Conservation (phyloP, 305 asterid genomes). For the Rubia occidens region DNA sequence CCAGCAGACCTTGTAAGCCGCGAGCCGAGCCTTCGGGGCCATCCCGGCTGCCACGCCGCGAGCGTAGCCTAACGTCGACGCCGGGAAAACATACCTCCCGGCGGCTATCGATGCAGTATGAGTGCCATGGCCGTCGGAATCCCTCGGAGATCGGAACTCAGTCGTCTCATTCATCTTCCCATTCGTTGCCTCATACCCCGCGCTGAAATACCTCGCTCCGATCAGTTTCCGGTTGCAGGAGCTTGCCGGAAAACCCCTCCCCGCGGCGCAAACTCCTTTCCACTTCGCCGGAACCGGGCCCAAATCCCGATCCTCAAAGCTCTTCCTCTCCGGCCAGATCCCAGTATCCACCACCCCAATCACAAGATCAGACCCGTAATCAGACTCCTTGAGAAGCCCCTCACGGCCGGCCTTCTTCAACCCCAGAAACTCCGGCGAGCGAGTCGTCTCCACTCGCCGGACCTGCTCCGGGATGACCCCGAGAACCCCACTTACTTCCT, state of each 20-base stretch:
- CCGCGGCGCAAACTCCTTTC: slow-evolving; percentile 58
- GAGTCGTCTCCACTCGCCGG: slow-evolving; percentile 62
- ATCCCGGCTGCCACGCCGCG: slow-evolving; percentile 85
- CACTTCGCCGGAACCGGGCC: slow-evolving; percentile 59
- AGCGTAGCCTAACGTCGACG: slow-evolving; percentile 74
- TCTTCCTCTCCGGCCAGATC: slow-evolving; percentile 88
- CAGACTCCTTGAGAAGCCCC: slow-evolving; percentile 59
- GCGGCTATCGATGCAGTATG: slow-evolving; percentile 98
- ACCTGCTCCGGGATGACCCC: slow-evolving; percentile 70
- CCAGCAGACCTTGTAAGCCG: slow-evolving; percentile 88
- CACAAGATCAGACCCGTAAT: slow-evolving; percentile 83
- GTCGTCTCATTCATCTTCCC: slow-evolving; percentile 65
- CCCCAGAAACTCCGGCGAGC: slow-evolving; percentile 85
- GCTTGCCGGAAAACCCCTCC: slow-evolving; percentile 39
- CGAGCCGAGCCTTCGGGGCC: slow-evolving; percentile 91
- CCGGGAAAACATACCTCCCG: slow-evolving; percentile 78
- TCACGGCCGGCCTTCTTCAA: slow-evolving; percentile 46
- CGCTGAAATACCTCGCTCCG: slow-evolving; percentile 61
- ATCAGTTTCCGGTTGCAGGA: slow-evolving; percentile 71
- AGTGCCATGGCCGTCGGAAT: slow-evolving; percentile 92
- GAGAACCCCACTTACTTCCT: slow-evolving; percentile 29
- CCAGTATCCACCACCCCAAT: slow-evolving; percentile 82
- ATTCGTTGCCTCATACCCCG: slow-evolving; percentile 67
- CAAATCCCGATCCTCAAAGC: slow-evolving; percentile 61
- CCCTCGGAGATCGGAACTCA: slow-evolving; percentile 72